Evolutionary conservation across 2,329 filamentous ascomycete species (phyloP).

Genomic region (Byssoonygena ceratinophila): DNA sequence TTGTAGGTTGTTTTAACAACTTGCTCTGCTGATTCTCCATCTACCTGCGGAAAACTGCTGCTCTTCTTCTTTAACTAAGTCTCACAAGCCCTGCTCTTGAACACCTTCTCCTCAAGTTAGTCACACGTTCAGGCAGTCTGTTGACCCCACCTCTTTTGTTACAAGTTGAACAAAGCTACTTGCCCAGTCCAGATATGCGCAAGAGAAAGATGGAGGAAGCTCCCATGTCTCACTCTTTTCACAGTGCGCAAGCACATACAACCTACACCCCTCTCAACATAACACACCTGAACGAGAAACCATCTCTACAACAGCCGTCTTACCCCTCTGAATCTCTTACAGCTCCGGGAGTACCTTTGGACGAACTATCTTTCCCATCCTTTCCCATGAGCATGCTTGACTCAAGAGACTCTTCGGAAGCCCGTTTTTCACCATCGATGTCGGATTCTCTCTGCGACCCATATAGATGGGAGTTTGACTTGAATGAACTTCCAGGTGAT

Average conservation of each 20-base stretch:
- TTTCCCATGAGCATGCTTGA: not conserved
- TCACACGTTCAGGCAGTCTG: slow-evolving; percentile 12
- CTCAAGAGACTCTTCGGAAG: not conserved
- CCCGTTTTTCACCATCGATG: not conserved
- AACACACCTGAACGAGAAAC: not conserved
- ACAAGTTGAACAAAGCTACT: slow-evolving; percentile 11
- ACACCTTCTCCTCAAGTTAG: slow-evolving; percentile 13
- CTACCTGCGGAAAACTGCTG: slow-evolving; percentile 13
- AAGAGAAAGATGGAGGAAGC: slow-evolving; percentile 9
- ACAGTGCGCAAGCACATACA: slow-evolving; percentile 1
- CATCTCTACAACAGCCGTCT: not conserved
- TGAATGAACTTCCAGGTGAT: not conserved
- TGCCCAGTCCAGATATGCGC: slow-evolving; percentile 4
- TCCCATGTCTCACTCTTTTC: slow-evolving; percentile 7
- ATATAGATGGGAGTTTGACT: slow-evolving; percentile 6
- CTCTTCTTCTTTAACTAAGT: slow-evolving; percentile 19
- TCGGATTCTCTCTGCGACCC: not conserved
- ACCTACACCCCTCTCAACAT: not conserved
- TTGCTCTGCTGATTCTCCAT: slow-evolving; percentile 11
- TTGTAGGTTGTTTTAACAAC: slow-evolving; percentile 10
- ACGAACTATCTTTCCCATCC: not conserved
- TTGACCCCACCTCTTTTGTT: slow-evolving; percentile 14
- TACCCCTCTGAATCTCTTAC: not conserved
- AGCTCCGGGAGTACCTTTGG: not conserved
- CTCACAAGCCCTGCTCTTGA: slow-evolving; percentile 18